Percentiles rank a stretch among this genome's conserved stretches.
phyloP scores from a whole-genome alignment of 345 rosid species.

The Adansonia digitata region DNA sequence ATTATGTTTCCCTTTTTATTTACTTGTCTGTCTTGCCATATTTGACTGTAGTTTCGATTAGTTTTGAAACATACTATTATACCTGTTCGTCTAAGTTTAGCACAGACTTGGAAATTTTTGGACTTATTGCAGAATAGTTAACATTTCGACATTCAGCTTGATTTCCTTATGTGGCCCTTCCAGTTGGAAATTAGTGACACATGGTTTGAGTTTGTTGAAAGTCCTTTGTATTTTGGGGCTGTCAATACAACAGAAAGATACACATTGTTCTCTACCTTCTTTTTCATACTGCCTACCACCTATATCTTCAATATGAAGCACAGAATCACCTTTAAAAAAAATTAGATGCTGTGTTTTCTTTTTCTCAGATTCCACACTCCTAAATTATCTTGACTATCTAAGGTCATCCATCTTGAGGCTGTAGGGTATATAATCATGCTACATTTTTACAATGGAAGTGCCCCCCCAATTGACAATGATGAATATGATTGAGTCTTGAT shows the following conservation, averaged over 20 bases:
- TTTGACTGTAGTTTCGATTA: neutral
- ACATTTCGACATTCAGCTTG: neutral
- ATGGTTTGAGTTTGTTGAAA: neutral
- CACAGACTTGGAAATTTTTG: neutral
- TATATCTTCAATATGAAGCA: neutral
- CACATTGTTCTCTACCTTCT: neutral
- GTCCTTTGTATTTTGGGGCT: neutral
- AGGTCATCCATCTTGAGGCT: too few relatives aligned
- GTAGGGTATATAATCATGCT: neutral
- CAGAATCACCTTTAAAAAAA: neutral
- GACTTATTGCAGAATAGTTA: neutral
- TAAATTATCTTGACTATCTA: neutral
- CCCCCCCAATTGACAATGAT: neutral
- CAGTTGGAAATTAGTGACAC: neutral
- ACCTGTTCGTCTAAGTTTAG: neutral
- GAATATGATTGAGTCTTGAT: too few relatives aligned
- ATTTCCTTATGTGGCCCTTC: neutral
- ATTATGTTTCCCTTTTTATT: neutral
- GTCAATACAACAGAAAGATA: neutral
- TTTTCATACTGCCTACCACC: neutral
- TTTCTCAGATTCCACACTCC: neutral
- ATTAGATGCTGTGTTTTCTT: neutral
- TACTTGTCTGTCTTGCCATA: neutral
- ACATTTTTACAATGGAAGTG: neutral
- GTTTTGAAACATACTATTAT: neutral